Evolutionary conservation across 352 stramenopile genomes (phyloP), one percentile per base, ranked within the genome.

Genomic region (Pythium insidiosum): DNA sequence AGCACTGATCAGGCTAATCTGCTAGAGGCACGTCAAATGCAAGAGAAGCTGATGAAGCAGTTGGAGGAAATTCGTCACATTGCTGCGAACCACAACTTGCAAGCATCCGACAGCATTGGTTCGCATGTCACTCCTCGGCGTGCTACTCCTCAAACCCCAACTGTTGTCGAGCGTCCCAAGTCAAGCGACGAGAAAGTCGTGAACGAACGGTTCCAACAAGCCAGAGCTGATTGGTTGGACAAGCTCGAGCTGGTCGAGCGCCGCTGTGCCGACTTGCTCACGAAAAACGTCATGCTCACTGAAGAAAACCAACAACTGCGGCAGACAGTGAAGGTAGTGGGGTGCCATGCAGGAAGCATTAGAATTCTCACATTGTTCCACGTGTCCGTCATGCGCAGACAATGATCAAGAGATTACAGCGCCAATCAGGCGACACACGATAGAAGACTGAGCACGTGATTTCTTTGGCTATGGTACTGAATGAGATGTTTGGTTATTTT

Each of bases 231-330:
- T 7, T 84, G 66, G 66, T 60, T 63, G 35, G 36, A 42, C 23
- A 23, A 55, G 11, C 38, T 80, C 6, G 73, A 88, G 30, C 57
- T 83, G 33, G 66, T 70, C 1, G 75, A 88, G 39, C 57, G 59
- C 16, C 61, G 73, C 0, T 84, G 75, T 24, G 72, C 71, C 5
- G 65, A 78, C 31, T 48, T 88, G 29, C 46, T 81, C 20, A 87
- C 74, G 5, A 81, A 84, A 35, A 85, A 82, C 29, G 70, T 79
- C 23, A 88, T 88, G 73, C 54, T 88, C 6, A 60, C 31, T 0
- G 72, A 88, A 47, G 73, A 85, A 34, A 83, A 85, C 24, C 45
- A 65, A 15, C 58, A 68, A 22, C 54, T 85, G 13, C 69, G 54
- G 10, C 50, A 58, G 1, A 61, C 68, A 11, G 34, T 87, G 15